Percentiles rank a stretch among this genome's conserved stretches.
These are phyloP conservation scores for Aspergillus carbonarius DNA, from an alignment of 2,329 filamentous ascomycete genomes.

Conservation along the genomic window DNA sequence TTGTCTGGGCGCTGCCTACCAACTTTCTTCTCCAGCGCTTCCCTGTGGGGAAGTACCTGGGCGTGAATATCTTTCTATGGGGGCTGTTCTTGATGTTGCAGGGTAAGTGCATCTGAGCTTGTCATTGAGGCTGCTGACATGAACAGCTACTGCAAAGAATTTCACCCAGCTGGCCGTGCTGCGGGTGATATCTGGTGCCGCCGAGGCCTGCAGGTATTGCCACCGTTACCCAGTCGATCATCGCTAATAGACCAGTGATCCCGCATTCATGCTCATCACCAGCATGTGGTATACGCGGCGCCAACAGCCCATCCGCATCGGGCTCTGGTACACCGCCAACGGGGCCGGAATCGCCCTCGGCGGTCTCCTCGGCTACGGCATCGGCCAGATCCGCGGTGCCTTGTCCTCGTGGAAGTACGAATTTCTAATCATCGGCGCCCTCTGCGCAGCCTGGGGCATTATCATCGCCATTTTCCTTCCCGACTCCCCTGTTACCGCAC, in stretches of 20 bases:
- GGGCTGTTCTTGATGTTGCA: constrained; percentile 14
- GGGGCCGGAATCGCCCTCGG: constrained; percentile 50
- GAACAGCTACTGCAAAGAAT: constrained; percentile 47
- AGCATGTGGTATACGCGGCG: constrained; percentile 52
- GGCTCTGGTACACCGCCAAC: constrained; percentile 59
- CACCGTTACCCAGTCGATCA: no score
- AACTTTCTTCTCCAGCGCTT: constrained; percentile 27
- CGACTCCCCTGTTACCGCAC: constrained; percentile 46
- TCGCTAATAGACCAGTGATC: constrained; percentile 23
- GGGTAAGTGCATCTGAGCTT: neutral
- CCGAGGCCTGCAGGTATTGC: constrained; percentile 43
- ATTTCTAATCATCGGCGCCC: constrained; percentile 55
- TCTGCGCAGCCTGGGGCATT: constrained; percentile 39
- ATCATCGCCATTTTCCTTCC: constrained; percentile 42
- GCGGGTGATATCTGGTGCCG: constrained; percentile 54
- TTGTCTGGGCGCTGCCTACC: constrained; percentile 27
- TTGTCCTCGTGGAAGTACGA: constrained; percentile 57
- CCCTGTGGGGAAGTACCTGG: constrained; percentile 15
- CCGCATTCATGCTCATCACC: constrained; percentile 58
- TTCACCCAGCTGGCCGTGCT: constrained; percentile 53
- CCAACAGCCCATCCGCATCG: constrained; percentile 54
- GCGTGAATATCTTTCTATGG: constrained; percentile 15
- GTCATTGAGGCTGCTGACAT: neutral
- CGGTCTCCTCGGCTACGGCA: constrained; percentile 54
- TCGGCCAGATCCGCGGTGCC: constrained; percentile 58